Evolutionary conservation across 2,329 filamentous ascomycete genomes (phyloP), one percentile per base, ranked within the genome.

Genomic region (Sporothrix sp.): DNA sequence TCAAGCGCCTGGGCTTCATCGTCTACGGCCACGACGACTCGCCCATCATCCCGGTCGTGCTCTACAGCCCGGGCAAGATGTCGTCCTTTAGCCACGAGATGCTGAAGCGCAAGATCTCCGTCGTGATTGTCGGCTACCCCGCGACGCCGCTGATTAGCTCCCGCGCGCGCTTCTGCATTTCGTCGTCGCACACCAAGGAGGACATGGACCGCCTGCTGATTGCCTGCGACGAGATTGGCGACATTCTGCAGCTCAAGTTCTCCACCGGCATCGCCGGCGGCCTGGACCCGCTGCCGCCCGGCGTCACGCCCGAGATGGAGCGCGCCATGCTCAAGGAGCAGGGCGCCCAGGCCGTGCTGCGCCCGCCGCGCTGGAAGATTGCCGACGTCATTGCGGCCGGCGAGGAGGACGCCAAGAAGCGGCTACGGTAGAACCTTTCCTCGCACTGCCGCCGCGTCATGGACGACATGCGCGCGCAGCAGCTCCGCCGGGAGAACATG

Each of bases 21-120:
- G 85, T 96, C 50, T 96, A 94, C 64, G 93, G 93, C 55, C 90
- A 97, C 66, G 93, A 98, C 63, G 93, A 98, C 70, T 96, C 90
- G 5, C 93, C 93, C 51, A 97, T 98, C 60, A 89, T 98, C 59
- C 93, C 93, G 49, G 68, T 98, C 58, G 79, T 95, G 62, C 81
- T 98, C 25, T 98, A 96, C 75, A 88, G 97, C 70, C 93, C 93
- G n/a, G 93, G 87, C 61, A 98, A 98, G 72, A 96, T 98, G 76
- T 87, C 91, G 4, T 91, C 93, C 53, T 98, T 98, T 69, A 96
- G 89, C 45, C 93, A 95, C 65, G 93, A 97, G 68, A 97, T 98
- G 93, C 79, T 97, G 54, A 87, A 87, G 71, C 87, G 93, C 63
- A 97, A 96, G 69, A 97, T 98, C 60, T 93, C 91, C 0, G 87